Base-by-base conservation (phyloP, 2,329 filamentous ascomycete species). In the Aspergillus tubingensis region DNA sequence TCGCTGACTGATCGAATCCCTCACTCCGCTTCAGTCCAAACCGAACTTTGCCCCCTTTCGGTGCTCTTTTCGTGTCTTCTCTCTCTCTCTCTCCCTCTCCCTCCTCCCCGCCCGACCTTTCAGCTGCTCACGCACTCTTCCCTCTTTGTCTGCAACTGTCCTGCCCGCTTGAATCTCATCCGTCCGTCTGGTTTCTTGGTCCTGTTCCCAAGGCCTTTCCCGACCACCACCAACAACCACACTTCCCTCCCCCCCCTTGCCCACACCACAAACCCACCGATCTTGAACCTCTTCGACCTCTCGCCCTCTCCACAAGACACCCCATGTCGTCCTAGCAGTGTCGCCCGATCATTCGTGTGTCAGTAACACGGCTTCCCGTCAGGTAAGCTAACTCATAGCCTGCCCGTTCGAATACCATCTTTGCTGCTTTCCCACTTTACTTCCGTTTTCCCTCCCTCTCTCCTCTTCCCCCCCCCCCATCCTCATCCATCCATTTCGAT, bases 321-420 rank as follows among this genome's bases (percentile, higher is more conserved):
- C 60, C 65, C 65, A 73, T 73, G 72, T 73, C 70, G 70, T 67
- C 65, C 55, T 71, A 73, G 64, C 64, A 67, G 61, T 61, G 62
- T 65, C 58, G 41, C 38, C 54, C 58, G 62, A 64, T 72, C 63
- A 65, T 65, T 67, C 64, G 62, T 70, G 62, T 70, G 67, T 68
- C 64, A 68, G 65, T 63, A 72, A 67, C 64, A 64, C 68, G 67
- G 63, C 64, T 66, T 67, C 63, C 66, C 66, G 66, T 69, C 69
- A 68, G 68, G 69, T 72, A 65, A 57, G 63, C 67, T 62, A 25
- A 49, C 8, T 5, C 5, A 8, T 7, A 23, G 27, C 47, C 41
- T 23, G 41, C 41, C 41, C 41, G 41, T 17, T 44, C 25, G 41
- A 44, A 19, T n/a, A 44, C 41, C 32, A 36, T 36, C 15, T 11